phyloP scores from a whole-genome alignment of 192 early-diverging fungal species.

The Mortierella hygrophila region DNA sequence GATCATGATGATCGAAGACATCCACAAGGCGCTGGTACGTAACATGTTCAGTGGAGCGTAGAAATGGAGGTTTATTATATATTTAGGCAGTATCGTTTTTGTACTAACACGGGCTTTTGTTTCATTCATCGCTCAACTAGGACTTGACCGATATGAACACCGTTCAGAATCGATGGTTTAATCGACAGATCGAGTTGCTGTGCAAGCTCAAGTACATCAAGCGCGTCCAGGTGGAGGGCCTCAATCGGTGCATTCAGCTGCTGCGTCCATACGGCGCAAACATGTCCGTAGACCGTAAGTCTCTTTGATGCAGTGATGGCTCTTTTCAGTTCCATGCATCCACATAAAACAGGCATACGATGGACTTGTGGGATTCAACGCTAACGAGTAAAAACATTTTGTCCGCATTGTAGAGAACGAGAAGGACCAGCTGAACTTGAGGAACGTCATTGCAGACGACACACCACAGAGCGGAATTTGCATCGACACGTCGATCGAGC shows the following conservation, averaged over 20 bases:
- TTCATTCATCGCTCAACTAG: conserved; percentile 3
- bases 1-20: conserved; percentile 66
- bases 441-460: conserved; percentile 35
- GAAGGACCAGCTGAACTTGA: conserved; percentile 26
- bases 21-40: conserved; percentile 69
- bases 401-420: conserved; percentile 18
- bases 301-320: not conserved
- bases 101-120: not conserved
- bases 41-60: not conserved
- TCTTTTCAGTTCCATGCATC: not conserved
- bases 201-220: conserved; percentile 65
- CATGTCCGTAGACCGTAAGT: conserved; percentile 22
- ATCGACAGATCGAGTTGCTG: conserved; percentile 63
- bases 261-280: conserved; percentile 45
- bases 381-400: not conserved
- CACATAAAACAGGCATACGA: not conserved
- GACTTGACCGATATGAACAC: conserved; percentile 49
- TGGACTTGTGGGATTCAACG: not conserved
- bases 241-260: conserved; percentile 66
- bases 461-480: conserved; percentile 60
- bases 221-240: conserved; percentile 52
- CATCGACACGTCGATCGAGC: conserved; percentile 71
- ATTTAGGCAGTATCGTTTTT: not conserved
- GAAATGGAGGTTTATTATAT: not conserved
- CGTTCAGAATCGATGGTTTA: conserved; percentile 71